Evolutionary conservation across 1,284 basidiomycete species (phyloP).

Genomic region (Cutaneotrichosporon dermatis): DNA sequence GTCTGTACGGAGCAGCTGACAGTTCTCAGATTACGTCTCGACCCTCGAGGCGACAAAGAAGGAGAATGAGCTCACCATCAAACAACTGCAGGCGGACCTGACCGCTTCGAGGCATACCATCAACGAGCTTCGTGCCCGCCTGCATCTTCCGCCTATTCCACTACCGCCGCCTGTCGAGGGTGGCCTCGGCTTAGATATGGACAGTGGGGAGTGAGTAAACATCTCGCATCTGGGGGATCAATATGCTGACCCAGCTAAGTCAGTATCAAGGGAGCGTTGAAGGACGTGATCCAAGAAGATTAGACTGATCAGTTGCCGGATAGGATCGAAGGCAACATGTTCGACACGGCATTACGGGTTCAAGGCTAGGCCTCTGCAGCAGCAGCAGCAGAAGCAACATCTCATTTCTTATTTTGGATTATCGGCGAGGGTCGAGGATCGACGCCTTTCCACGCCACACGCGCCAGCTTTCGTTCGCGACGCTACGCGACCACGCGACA

Average conservation of each 20-base stretch:
- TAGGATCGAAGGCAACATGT: no score
- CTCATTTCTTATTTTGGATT: no score
- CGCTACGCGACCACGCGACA: no score
- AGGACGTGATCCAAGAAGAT: neutral
- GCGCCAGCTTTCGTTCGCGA: no score
- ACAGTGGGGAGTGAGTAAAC: conserved; percentile 1
- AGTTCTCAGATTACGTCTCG: conserved; percentile 14
- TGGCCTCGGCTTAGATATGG: conserved; percentile 1
- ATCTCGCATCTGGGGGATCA: neutral
- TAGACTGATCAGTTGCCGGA: neutral
- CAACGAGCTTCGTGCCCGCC: conserved; percentile 29
- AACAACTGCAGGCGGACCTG: conserved; percentile 21
- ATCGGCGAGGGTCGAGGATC: no score
- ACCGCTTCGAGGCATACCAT: conserved; percentile 30
- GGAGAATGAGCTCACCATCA: conserved; percentile 27
- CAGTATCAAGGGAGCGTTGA: neutral
- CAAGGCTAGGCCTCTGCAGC: no score
- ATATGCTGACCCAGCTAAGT: neutral
- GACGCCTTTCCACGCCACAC: no score
- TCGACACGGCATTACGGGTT: no score
- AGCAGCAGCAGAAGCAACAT: no score
- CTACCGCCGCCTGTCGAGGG: conserved; percentile 2
- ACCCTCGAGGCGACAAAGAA: conserved; percentile 16
- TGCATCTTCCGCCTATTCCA: conserved; percentile 20
- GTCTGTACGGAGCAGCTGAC: neutral